Conservation (phyloP, 2,329 filamentous ascomycete genomes). For the Monosporascus sp. region DNA sequence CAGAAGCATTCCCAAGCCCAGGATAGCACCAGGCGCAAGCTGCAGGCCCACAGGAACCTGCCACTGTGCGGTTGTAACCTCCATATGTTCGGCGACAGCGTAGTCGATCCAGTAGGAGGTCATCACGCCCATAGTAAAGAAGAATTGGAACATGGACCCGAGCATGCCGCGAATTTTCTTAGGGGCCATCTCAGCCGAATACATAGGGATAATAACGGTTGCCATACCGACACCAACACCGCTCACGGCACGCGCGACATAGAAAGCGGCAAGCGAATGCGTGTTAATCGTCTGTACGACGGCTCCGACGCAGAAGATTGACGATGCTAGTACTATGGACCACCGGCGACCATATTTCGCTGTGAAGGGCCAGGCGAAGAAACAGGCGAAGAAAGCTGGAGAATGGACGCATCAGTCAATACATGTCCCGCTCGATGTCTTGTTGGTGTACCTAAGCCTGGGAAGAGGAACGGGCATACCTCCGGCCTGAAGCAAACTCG, state of each 20-base stretch:
- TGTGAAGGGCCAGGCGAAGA: constrained; percentile 27
- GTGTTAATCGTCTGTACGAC: constrained; percentile 37
- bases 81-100: constrained; percentile 31
- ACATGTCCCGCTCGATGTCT: not conserved
- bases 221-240: constrained; percentile 26
- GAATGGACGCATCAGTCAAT: not conserved
- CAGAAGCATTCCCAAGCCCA: constrained; percentile 43
- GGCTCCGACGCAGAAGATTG: constrained; percentile 38
- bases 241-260: constrained; percentile 25
- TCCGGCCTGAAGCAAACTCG: constrained; percentile 32
- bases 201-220: constrained; percentile 36
- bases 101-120: constrained; percentile 51
- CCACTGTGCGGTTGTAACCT: constrained; percentile 40
- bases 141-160: constrained; percentile 47
- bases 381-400: constrained; percentile 27
- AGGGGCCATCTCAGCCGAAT: constrained; percentile 31
- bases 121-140: constrained; percentile 42
- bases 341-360: constrained; percentile 24
- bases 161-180: constrained; percentile 41
- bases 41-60: constrained; percentile 51
- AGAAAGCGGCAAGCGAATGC: constrained; percentile 32
- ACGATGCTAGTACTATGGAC: constrained; percentile 32
- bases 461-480: constrained; percentile 13
- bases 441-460: too few species aligned
- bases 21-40: constrained; percentile 39